Evolutionary conservation across 768 basidiomycete genomes (phyloP).

Genomic region (Boletellus sp.): DNA sequence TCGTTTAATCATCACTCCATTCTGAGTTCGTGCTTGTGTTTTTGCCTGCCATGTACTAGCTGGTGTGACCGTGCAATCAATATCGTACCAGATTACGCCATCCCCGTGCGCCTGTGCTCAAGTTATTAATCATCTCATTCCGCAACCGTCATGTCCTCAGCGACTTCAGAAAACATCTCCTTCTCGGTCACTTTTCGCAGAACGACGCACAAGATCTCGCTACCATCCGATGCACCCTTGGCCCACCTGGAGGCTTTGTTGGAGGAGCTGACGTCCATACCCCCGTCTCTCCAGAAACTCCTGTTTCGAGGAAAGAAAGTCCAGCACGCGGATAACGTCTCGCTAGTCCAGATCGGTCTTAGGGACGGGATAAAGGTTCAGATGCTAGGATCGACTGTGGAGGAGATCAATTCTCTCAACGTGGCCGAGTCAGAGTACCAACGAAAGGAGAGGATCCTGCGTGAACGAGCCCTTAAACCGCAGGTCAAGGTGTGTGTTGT

Average conservation of each 20-base stretch:
- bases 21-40: too few relatives aligned
- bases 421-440: constrained; percentile 56
- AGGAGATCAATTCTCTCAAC: constrained; percentile 54
- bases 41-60: too few relatives aligned
- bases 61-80: too few relatives aligned
- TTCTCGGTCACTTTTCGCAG: constrained; percentile 47
- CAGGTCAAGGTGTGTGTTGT: constrained; percentile 49
- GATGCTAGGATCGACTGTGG: constrained; percentile 61
- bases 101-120: too few relatives aligned
- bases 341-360: constrained; percentile 48
- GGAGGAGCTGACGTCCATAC: constrained; percentile 64
- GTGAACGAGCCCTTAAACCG: constrained; percentile 53
- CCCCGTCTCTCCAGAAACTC: constrained; percentile 64
- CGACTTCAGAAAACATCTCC: constrained; percentile 8
- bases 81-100: too few relatives aligned
- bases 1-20: too few relatives aligned
- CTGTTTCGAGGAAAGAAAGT: constrained; percentile 65
- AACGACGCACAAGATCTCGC: constrained; percentile 41
- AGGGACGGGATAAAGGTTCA: constrained; percentile 65
- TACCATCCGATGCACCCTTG: constrained; percentile 52
- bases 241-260: constrained; percentile 46
- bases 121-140: neutral
- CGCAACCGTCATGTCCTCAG: constrained; percentile 9
- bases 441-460: constrained; percentile 54
- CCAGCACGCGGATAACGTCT: constrained; percentile 28